Base-by-base conservation (phyloP, 2,329 filamentous ascomycete species). In the Aspergillus ustus region DNA sequence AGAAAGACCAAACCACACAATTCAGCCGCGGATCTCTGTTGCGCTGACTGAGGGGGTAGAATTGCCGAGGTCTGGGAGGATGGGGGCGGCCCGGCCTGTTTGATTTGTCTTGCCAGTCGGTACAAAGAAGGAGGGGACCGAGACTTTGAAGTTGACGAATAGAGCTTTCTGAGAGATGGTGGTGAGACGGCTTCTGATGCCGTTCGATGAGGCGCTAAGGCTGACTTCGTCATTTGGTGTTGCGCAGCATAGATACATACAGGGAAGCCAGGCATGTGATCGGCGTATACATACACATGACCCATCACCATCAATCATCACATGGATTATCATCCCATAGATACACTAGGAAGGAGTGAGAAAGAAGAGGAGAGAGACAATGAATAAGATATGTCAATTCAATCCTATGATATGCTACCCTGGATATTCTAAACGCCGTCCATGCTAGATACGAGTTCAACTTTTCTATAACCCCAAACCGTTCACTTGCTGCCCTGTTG, bases 61-160 rank as follows among this genome's bases (percentile, higher is more conserved):
- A 61, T 70, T 74, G 70, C 73, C 73, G 73, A 75, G 73, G 73
- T 73, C 66, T 65, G 60, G 50, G 52, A 37, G 34, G 29, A 15
- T 22, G 25, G 40, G 54, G 59, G 54, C 59, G 59, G 54, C 19
- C 59, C 59, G 54, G 58, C 59, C 22, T 43, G 20, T 34, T 15
- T 53, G 59, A 61, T 57, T 57, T 44, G 46, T 55, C 58, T 40
- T 28, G 3, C 11, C 20, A n/a, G 28, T 43, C 51, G 22, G 13
- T 43, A 49, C n/a, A 40, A 17, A 40, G 9, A 11, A 40, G 2
- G 44, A 44, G 44, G 45, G 31, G 31, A 48, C n/a, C 8, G 7
- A 9, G 15, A 19, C 22, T 40, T 37, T 28, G 28, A 17, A 40
- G 8, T 40, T 34, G 9, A 37, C 31, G 17, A 25, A 46, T 20